Base-by-base conservation (phyloP, 352 stramenopile genomes). In the Phytophthora vignae region DNA sequence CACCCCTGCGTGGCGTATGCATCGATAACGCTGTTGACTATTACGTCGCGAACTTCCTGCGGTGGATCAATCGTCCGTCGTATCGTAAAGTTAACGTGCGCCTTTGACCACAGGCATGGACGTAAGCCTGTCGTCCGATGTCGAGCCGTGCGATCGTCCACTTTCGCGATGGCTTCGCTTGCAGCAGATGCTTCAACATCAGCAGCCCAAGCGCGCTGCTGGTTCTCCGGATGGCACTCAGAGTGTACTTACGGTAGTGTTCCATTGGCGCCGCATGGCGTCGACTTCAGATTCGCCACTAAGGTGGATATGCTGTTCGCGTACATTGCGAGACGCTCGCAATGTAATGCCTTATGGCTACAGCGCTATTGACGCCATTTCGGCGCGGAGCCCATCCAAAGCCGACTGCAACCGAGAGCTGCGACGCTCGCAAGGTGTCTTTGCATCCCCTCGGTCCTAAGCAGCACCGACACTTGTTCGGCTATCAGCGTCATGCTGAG, bases 121-220 rank as follows among this genome's bases (percentile, higher is more conserved):
- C 21, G 52, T 31, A 40, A 69, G 62, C 21, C 33, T 70, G 61
- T 65, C 55, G 55, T 48, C 46, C 19, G 36, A 42, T 42, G 36
- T 42, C 36, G 36, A 49, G 10, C 8, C 3, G 55, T 71, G 33
- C 55, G 55, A 42, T 71, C 12, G 56, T 50, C 19, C 54, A 31
- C 38, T 59, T 21, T 53, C 22, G 36, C 27, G 44, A 73, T 73
- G 66, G 59, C 66, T 68, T 73, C 66, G 50, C 42, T 55, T 60
- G 14, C 60, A 69, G 66, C 66, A 73, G 66, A 69, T 73, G 60
- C 67, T 55, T 55, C 67, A 69, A 65, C 33, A 65, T 38, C 56
- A 42, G 36, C 36, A 42, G 36, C 46, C 40, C 25, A 19, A 49
- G 22, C 61, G 40, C 11, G 53, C 48, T 36, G 27, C 48, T 36